Evolutionary conservation across 2,329 filamentous ascomycete species (phyloP), one percentile per base, ranked within the genome.

Genomic region (Clarireedia homoeocarpa): DNA sequence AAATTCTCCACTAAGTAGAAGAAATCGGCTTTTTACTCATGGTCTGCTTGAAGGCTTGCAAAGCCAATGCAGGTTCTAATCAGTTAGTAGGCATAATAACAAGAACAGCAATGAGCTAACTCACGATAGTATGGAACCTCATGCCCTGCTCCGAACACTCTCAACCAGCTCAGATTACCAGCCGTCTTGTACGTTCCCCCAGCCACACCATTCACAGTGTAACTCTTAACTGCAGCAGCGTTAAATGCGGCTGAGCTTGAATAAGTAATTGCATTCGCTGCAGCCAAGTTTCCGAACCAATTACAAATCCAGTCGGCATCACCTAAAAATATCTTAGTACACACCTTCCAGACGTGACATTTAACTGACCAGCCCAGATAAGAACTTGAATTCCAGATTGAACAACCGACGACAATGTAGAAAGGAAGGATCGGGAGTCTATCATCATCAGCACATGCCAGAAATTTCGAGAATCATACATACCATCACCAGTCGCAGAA

Each of bases 281-380:
- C 74, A 10, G 67, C 71, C 5, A 77, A 70, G 34, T 71, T 74
- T n/a, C 80, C 80, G 30, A 76, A 69, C 75, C 78, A 82, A 67
- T 82, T 83, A 62, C 78, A 82, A 53, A 81, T 79, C 69, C 74
- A 82, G 61, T 83, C 80, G 2, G 79, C 74, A 54, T 82, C 80
- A 36, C 79, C 79, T 34, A 23, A 17, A 3, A 7, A 20, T 24
- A 20, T n/a, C n/a, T 46, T 23, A 24, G n/a, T 46, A 24, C 9
- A 24, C 5, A 23, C 3, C 24, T 20, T 5, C 5, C 6, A 24
- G 42, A 24, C 12, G 10, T 26, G n/a, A 20, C 6, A 46, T 20
- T 1, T 6, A 26, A 24, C 42, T 46, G 4, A 46, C 53, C 54
- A 0, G 79, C 77, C 77, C 77, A 82, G 45, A 81, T 68, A 2